phyloP scores from a whole-genome alignment of 2,329 filamentous ascomycete species.

The Fusarium longipes region DNA sequence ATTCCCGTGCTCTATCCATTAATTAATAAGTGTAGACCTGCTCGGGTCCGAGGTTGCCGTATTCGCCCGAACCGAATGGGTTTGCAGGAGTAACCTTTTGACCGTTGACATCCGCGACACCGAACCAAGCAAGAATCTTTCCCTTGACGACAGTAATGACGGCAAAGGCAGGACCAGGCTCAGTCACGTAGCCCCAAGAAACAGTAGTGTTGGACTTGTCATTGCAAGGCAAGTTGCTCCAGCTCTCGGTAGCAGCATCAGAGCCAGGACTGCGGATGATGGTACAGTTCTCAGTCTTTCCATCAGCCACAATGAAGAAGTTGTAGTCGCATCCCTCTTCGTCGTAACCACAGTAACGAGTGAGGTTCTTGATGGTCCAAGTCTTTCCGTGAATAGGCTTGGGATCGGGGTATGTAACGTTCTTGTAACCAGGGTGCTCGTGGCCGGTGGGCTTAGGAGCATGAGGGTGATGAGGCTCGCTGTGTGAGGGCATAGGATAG shows the following conservation, averaged over 20 bases:
- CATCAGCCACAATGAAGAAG: constrained; percentile 27
- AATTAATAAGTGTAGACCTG: constrained; percentile 35
- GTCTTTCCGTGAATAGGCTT: constrained; percentile 16
- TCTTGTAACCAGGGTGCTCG: background rate
- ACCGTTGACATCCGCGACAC: constrained; percentile 31
- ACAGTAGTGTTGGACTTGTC: constrained; percentile 21
- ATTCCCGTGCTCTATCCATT: no score
- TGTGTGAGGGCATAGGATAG: background rate
- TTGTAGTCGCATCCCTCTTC: constrained; percentile 35
- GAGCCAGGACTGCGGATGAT: constrained; percentile 28
- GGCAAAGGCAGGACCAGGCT: constrained; percentile 34
- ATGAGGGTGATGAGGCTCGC: background rate
- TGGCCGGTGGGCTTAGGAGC: background rate
- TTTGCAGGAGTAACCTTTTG: constrained; percentile 23
- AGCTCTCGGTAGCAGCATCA: constrained; percentile 29
- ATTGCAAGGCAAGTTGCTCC: constrained; percentile 32
- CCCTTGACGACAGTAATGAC: constrained; percentile 28
- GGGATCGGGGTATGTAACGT: constrained; percentile 13
- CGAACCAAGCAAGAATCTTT: constrained; percentile 39
- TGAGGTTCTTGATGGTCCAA: constrained; percentile 30
- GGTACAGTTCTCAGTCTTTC: constrained; percentile 33
- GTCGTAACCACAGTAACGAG: constrained; percentile 30
- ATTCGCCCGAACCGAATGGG: constrained; percentile 34
- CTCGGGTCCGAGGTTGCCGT: constrained; percentile 25
- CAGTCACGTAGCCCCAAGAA: constrained; percentile 36